Evolutionary conservation across 768 basidiomycete species (phyloP).

Genomic region (Auriculariales sp.): DNA sequence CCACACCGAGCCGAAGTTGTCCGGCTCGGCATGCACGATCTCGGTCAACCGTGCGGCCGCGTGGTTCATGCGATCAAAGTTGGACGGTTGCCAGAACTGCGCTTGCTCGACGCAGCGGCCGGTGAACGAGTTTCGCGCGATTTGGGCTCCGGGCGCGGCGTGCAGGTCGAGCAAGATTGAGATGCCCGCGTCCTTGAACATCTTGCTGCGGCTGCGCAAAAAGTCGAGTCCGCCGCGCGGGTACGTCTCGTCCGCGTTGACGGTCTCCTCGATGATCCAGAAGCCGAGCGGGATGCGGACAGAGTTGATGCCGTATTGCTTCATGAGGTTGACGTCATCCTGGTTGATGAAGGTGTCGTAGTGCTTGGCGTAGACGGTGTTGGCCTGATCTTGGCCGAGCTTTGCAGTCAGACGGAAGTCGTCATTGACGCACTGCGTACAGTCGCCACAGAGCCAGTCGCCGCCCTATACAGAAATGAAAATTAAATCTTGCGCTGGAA

Average conservation of each 20-base stretch:
- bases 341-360: neutral
- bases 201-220: neutral
- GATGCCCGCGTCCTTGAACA: conserved; percentile 1
- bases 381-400: conserved; percentile 24
- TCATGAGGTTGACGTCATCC: neutral
- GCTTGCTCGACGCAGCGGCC: neutral
- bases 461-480: neutral
- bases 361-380: neutral
- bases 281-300: conserved; percentile 1
- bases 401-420: conserved; percentile 23
- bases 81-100: neutral
- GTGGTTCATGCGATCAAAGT: conserved; percentile 1
- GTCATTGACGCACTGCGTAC: conserved; percentile 12
- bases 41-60: neutral
- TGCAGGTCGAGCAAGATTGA: neutral
- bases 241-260: neutral
- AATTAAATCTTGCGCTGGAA: no score
- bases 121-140: neutral
- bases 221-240: neutral
- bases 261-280: neutral
- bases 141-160: neutral
- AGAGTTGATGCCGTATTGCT: neutral
- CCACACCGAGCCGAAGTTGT: neutral
- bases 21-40: neutral
- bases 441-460: conserved; percentile 1